These are phyloP conservation scores for Xylaria grammica DNA, from an alignment of 495 filamentous ascomycete species.

Conservation along the genomic window DNA sequence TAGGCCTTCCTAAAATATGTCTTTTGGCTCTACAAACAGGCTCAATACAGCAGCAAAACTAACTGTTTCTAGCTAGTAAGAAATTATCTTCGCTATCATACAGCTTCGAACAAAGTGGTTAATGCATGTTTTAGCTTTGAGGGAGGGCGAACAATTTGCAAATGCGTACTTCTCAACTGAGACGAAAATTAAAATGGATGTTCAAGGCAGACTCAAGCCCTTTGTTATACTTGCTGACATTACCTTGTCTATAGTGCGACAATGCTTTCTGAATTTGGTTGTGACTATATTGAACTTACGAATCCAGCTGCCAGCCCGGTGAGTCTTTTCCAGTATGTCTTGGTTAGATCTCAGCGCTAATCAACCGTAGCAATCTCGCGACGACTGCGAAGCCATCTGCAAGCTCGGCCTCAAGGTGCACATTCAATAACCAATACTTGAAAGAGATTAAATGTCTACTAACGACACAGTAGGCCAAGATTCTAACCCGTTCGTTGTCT, in stretches of 20 bases:
- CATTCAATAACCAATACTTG: conserved; percentile 5
- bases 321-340: conserved; percentile 1
- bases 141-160: conserved; percentile 2
- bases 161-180: conserved; percentile 1
- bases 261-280: conserved; percentile 34
- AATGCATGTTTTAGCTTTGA: conserved; percentile 3
- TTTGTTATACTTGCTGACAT: not conserved
- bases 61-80: conserved; percentile 2
- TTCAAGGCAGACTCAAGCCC: not conserved
- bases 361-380: conserved; percentile 58
- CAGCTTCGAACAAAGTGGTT: not conserved
- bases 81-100: conserved; percentile 1
- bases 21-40: conserved; percentile 1
- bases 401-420: conserved; percentile 74
- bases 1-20: conserved; percentile 1
- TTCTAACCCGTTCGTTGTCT: conserved; percentile 16
- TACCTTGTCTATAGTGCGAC: conserved; percentile 2
- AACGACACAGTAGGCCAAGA: conserved; percentile 38
- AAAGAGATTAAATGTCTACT: conserved; percentile 1
- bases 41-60: not conserved
- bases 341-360: conserved; percentile 2
- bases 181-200: conserved; percentile 3
- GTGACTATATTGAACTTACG: conserved; percentile 91
- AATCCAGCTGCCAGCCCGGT: conserved; percentile 71
- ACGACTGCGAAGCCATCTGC: conserved; percentile 87